Conservation (phyloP, 2,329 filamentous ascomycete genomes). For the Chrysoporthe puriensis region DNA sequence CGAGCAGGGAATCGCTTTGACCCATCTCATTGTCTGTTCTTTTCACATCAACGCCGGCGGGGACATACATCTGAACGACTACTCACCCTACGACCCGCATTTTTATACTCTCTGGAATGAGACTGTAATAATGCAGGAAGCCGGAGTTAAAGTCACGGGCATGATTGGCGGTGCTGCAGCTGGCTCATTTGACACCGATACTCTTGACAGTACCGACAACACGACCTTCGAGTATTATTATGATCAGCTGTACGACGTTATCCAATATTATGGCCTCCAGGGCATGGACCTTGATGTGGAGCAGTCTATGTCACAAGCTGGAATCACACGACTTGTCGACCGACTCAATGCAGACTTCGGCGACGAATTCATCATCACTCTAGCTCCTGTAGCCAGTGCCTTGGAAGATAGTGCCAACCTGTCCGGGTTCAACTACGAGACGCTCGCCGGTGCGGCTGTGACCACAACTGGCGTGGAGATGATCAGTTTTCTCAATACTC, state of each 20-base stretch:
- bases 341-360: constrained; percentile 72
- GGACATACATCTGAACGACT: constrained; percentile 79
- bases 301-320: constrained; percentile 70
- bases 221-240: constrained; percentile 76
- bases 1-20: constrained; percentile 55
- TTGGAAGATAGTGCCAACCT: constrained; percentile 62
- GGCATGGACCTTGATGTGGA: constrained; percentile 82
- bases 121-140: constrained; percentile 69
- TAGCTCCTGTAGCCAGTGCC: constrained; percentile 81
- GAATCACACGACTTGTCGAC: constrained; percentile 69
- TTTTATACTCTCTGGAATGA: constrained; percentile 81
- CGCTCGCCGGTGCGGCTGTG: constrained; percentile 70
- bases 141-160: constrained; percentile 77
- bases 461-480: constrained; percentile 40
- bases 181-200: constrained; percentile 65
- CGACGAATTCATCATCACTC: constrained; percentile 71
- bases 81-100: constrained; percentile 66
- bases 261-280: constrained; percentile 65
- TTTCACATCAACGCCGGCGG: constrained; percentile 78
- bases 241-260: constrained; percentile 65
- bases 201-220: constrained; percentile 55
- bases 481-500: constrained; percentile 85
- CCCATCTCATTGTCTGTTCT: constrained; percentile 85
- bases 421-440: constrained; percentile 80
- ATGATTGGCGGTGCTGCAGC: constrained; percentile 87